Percentiles rank a stretch among this genome's conserved stretches.
Conservation (phyloP, 1,284 basidiomycete genomes). For the Butyriboletus appendiculatus region DNA sequence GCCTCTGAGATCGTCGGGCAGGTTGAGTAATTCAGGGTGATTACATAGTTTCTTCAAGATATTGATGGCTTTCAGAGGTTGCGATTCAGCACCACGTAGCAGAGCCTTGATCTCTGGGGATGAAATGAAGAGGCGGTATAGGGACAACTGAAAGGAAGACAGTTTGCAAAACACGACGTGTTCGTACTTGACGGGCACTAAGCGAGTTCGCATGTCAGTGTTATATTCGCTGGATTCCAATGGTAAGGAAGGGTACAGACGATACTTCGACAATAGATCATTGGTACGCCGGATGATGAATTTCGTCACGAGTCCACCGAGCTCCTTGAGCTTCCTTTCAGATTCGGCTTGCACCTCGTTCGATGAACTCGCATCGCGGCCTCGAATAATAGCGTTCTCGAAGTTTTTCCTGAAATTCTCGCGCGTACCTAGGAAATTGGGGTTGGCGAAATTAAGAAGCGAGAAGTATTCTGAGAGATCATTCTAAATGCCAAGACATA, state of each 20-base stretch:
- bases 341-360: slow-evolving; percentile 82
- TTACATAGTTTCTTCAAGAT: slow-evolving; percentile 98
- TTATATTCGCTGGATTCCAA: neutral
- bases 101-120: slow-evolving; percentile 94
- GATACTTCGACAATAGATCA: slow-evolving; percentile 95
- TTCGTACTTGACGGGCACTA: slow-evolving; percentile 99
- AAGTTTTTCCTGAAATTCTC: slow-evolving; percentile 97
- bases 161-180: slow-evolving; percentile 97
- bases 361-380: slow-evolving; percentile 89
- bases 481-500: slow-evolving; percentile 54
- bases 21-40: slow-evolving; percentile 91
- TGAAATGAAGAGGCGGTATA: slow-evolving; percentile 93
- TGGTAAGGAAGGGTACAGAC: slow-evolving; percentile 50
- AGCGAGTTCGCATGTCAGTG: slow-evolving; percentile 10
- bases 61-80: slow-evolving; percentile 97
- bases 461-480: slow-evolving; percentile 98
- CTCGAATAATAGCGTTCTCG: slow-evolving; percentile 92
- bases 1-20: slow-evolving; percentile 87
- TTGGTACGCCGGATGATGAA: slow-evolving; percentile 99
- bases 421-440: slow-evolving; percentile 91
- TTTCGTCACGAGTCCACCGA: slow-evolving; percentile 88
- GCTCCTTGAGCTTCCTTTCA: slow-evolving; percentile 92
- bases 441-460: slow-evolving; percentile 95
- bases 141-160: slow-evolving; percentile 84
- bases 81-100: slow-evolving; percentile 88